Evolutionary conservation across 2,329 filamentous ascomycete species (phyloP).

Genomic region (Epichloe gansuensis): DNA sequence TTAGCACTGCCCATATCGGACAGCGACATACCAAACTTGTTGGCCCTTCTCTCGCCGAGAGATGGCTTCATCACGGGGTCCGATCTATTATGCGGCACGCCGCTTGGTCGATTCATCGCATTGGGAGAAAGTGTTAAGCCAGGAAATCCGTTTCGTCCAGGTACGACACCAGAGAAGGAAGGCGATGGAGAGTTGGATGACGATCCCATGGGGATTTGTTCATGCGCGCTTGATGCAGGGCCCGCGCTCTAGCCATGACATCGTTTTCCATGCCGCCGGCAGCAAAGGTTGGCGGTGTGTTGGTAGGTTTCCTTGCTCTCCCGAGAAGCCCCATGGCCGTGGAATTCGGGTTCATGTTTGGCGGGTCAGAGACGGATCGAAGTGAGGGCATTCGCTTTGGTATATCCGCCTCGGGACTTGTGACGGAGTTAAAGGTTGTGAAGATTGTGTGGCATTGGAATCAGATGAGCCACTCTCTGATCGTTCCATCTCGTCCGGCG

Average conservation of each 20-base stretch:
- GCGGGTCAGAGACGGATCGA: conserved; percentile 47
- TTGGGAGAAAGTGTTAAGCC: conserved; percentile 30
- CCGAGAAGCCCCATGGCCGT: conserved; percentile 69
- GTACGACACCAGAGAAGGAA: conserved; percentile 21
- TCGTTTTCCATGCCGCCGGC: conserved; percentile 23
- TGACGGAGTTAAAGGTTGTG: conserved; percentile 36
- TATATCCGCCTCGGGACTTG: conserved; percentile 23
- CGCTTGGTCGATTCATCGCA: conserved; percentile 32
- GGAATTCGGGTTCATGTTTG: conserved; percentile 68
- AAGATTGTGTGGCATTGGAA: conserved; percentile 30
- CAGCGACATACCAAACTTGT: conserved; percentile 44
- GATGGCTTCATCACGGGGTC: conserved; percentile 43
- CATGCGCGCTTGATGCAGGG: conserved; percentile 34
- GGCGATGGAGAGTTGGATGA: conserved; percentile 19
- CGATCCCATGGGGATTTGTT: conserved; percentile 22
- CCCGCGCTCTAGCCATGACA: conserved; percentile 36
- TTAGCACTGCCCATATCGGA: conserved; percentile 33
- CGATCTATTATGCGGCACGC: conserved; percentile 38
- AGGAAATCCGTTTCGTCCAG: conserved; percentile 31
- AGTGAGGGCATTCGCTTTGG: conserved; percentile 45
- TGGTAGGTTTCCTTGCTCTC: conserved; percentile 42
- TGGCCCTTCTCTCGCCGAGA: conserved; percentile 53
- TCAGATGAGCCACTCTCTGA: conserved; percentile 16
- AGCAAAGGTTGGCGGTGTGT: conserved; percentile 24
- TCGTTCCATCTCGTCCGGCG: conserved; percentile 33